Base-by-base conservation (phyloP, 1,284 basidiomycete genomes). In the Baeospora myosura region DNA sequence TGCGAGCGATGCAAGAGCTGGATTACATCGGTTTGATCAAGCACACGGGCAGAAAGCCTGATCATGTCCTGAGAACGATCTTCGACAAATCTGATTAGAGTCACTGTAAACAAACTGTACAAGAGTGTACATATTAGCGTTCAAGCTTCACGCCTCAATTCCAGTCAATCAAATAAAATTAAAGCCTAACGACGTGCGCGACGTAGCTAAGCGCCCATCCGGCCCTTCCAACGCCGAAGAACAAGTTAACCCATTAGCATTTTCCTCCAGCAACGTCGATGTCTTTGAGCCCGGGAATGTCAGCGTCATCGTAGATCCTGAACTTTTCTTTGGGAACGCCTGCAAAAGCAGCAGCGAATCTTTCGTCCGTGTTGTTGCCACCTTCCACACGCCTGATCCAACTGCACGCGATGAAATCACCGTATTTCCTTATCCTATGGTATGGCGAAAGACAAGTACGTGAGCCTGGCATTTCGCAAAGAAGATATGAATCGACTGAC, bases 1-100 rank as follows among this genome's bases (percentile, higher is more conserved):
- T 88, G 42, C 71, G 81, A 14, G 75, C 81, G 6, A 55, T 88
- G 54, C 87, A 89, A 47, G 85, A 88, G 52, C 69, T 89, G 17
- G 86, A 89, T 53, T 80, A 78, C 50, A 57, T 88, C 41, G 87
- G 87, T 5, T 75, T 89, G 52, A 61, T 89, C 52, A 85, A 84
- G 56, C 83, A 85, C 49, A 88, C 83, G 1, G 76, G 78, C 28
- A 65, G 85, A 45, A 88, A 85, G 57, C 71, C 71, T 4, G 87
- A 88, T 51, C 85, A 87, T 61, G 74, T 88, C 35, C 54, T 79
- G 46, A 69, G 77, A 52, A 81, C 79, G 0, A 68, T 80, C 8
- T 85, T 79, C 49, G 83, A 87, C 42, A 58, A 77, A 23, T 57
- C 65, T 0, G 70, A 73, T 41, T 34, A 17, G 21, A 34, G 6